Conservation (phyloP, 257 asterid genomes). For the Plantago major region DNA sequence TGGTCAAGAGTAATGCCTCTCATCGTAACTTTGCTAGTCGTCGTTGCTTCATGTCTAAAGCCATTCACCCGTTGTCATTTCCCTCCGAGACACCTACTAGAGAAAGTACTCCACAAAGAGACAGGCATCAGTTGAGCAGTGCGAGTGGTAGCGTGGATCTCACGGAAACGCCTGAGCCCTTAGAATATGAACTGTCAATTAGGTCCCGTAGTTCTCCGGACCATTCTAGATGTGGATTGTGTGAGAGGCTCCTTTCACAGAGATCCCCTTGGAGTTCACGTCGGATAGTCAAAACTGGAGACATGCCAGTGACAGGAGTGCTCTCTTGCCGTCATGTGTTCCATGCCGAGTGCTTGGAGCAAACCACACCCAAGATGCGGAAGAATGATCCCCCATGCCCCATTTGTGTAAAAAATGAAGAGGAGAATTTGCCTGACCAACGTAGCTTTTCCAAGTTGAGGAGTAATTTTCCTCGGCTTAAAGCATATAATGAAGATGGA, state of each 20-base stretch:
- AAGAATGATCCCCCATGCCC: conserved; percentile 94
- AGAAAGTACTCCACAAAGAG: conserved; percentile 48
- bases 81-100: conserved; percentile 51
- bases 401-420: conserved; percentile 58
- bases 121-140: conserved; percentile 54
- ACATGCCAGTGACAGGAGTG: conserved; percentile 91
- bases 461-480: conserved; percentile 53
- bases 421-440: conserved; percentile 57
- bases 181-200: conserved; percentile 37
- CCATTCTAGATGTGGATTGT: conserved; percentile 66
- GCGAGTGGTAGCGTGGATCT: conserved; percentile 75
- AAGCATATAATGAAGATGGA: conserved; percentile 62
- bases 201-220: conserved; percentile 46
- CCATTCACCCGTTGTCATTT: conserved; percentile 77
- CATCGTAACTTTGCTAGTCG: conserved; percentile 63
- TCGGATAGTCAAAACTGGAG: conserved; percentile 74
- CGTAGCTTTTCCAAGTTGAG: conserved; percentile 52
- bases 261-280: conserved; percentile 94
- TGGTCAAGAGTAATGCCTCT: conserved; percentile 57
- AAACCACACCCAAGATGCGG: conserved; percentile 74
- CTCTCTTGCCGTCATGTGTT: conserved; percentile 88
- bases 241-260: conserved; percentile 85
- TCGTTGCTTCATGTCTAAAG: conserved; percentile 85
- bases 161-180: conserved; percentile 50
- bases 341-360: conserved; percentile 96